A percentile compares a stretch with the other conserved stretches of the same genome.
These are phyloP conservation scores for Lotmaria passim DNA, from an alignment of 208 protist genomes.

Conservation along the genomic window DNA sequence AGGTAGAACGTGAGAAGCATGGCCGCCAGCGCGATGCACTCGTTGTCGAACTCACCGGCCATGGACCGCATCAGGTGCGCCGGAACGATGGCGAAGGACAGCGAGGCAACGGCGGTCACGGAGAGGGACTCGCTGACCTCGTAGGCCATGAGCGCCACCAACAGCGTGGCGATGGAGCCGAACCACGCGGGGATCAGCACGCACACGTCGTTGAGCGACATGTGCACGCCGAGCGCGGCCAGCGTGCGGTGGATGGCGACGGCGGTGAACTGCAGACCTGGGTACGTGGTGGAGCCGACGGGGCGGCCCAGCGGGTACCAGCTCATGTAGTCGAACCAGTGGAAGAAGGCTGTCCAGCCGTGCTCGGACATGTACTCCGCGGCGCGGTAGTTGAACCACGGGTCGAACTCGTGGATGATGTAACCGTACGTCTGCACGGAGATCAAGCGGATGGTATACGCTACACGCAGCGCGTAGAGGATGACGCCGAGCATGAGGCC, in stretches of 20 bases:
- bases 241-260: constrained; percentile 91
- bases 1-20: constrained; percentile 95
- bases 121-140: constrained; percentile 78
- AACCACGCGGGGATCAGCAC: constrained; percentile 96
- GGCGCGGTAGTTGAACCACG: constrained; percentile 94
- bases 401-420: constrained; percentile 90
- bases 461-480: constrained; percentile 27
- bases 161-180: constrained; percentile 81
- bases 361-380: constrained; percentile 92
- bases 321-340: constrained; percentile 98
- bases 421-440: constrained; percentile 20
- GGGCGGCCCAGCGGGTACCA: constrained; percentile 99
- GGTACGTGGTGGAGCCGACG: constrained; percentile 98
- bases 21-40: constrained; percentile 97
- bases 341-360: constrained; percentile 96
- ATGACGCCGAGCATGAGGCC: constrained; percentile 22
- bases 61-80: constrained; percentile 98
- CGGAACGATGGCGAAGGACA: constrained; percentile 64
- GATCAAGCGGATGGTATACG: constrained; percentile 24
- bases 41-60: constrained; percentile 99
- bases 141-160: constrained; percentile 38
- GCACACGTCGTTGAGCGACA: constrained; percentile 97
- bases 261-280: constrained; percentile 97
- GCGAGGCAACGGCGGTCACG: constrained; percentile 83
- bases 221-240: constrained; percentile 59